Conservation (phyloP, 352 stramenopile species). For the Phytophthora meadii region DNA sequence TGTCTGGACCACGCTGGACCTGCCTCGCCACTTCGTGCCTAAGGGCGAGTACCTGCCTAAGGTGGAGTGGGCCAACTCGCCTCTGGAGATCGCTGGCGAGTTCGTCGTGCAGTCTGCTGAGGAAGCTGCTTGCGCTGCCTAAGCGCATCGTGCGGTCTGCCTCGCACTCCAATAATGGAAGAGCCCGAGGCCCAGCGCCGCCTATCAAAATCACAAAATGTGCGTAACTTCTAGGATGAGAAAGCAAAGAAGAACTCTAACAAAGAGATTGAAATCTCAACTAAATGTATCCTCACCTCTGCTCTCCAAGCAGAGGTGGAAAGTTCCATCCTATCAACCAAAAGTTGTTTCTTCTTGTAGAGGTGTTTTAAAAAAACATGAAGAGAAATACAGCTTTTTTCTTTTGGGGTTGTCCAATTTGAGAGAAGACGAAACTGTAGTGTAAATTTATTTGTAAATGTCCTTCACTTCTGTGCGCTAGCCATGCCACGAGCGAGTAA, state of each 20-base stretch:
- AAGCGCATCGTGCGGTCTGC: conserved; percentile 20
- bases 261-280: conserved; percentile 31
- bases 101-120: conserved; percentile 46
- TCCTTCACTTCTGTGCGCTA: too few species aligned
- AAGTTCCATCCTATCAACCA: conserved; percentile 32
- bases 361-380: too few species aligned
- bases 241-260: conserved; percentile 13
- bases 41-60: conserved; percentile 79
- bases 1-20: conserved; percentile 87
- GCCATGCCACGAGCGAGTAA: not conserved
- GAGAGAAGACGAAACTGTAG: not conserved
- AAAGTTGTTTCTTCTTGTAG: too few species aligned
- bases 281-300: conserved; percentile 31
- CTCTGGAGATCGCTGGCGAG: conserved; percentile 49
- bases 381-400: not conserved
- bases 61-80: conserved; percentile 81
- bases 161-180: conserved; percentile 25
- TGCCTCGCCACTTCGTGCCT: conserved; percentile 70
- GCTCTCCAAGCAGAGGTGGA: conserved; percentile 17
- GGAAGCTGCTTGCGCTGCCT: conserved; percentile 41
- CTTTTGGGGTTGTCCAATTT: not conserved
- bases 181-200: conserved; percentile 13
- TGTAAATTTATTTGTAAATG: not conserved
- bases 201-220: conserved; percentile 24
- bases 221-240: conserved; percentile 38